Evolutionary conservation across 164 flowering plant species (phyloP).

Genomic region (Pachysandra terminalis): DNA sequence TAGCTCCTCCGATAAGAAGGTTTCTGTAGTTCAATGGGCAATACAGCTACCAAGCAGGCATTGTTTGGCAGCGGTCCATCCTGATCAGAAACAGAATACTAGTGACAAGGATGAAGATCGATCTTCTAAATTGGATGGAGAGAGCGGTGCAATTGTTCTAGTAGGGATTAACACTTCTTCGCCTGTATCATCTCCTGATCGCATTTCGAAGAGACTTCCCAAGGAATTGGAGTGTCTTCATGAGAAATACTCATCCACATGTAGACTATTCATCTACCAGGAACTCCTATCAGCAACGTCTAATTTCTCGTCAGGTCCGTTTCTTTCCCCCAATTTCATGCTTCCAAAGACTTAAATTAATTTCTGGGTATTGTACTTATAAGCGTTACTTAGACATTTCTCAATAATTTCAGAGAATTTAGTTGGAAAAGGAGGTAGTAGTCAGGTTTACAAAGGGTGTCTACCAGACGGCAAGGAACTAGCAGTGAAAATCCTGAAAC

Average conservation of each 20-base stretch:
- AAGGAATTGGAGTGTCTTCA: constrained; percentile 63
- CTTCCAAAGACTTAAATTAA: neutral
- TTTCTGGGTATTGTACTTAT: neutral
- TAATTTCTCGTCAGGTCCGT: constrained; percentile 62
- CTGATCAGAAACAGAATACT: constrained; percentile 28
- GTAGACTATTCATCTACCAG: constrained; percentile 61
- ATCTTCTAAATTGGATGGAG: constrained; percentile 31
- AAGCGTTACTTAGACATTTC: neutral
- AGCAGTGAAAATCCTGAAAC: constrained; percentile 84
- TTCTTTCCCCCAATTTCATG: constrained; percentile 3
- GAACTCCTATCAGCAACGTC: constrained; percentile 74
- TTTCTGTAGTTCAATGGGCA: neutral
- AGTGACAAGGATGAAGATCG: constrained; percentile 10
- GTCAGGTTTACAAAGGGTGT: constrained; percentile 75
- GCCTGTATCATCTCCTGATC: constrained; percentile 26
- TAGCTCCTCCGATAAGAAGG: neutral
- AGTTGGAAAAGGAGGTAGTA: constrained; percentile 92
- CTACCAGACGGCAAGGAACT: constrained; percentile 79
- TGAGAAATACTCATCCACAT: constrained; percentile 72
- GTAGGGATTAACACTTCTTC: constrained; percentile 32
- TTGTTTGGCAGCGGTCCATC: constrained; percentile 19
- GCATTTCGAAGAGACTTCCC: constrained; percentile 25
- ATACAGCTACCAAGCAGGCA: neutral
- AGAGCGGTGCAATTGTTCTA: constrained; percentile 59
- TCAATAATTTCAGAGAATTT: constrained; percentile 53